A percentile compares a stretch with the other conserved stretches of the same genome.
Evolutionary conservation across 305 asterid genomes (phyloP).

Genomic region (Galium porrigens): DNA sequence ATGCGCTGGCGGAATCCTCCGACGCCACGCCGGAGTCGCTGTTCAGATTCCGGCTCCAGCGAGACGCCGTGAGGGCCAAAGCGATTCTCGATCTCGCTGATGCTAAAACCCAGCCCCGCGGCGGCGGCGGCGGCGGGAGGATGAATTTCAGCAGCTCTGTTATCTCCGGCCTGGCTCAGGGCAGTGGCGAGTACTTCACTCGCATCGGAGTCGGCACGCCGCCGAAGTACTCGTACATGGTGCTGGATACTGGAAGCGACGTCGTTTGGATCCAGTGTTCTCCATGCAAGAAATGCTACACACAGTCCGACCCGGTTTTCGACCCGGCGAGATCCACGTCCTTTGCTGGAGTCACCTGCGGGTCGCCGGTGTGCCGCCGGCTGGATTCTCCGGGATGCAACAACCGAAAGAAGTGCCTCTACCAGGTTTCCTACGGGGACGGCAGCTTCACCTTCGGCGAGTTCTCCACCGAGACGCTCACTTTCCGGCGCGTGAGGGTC

Average conservation of each 20-base stretch:
- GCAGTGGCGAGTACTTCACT: slow-evolving; percentile 41
- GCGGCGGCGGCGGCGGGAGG: background rate
- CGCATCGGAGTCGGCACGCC: slow-evolving; percentile 34
- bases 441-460: slow-evolving; percentile 35
- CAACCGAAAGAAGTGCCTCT: slow-evolving; percentile 26
- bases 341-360: slow-evolving; percentile 20
- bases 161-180: slow-evolving; percentile 29
- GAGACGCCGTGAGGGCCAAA: slow-evolving; percentile 25
- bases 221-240: slow-evolving; percentile 26
- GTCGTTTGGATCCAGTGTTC: slow-evolving; percentile 38
- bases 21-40: slow-evolving; percentile 21
- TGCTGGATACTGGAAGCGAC: slow-evolving; percentile 35
- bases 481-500: slow-evolving; percentile 25
- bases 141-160: slow-evolving; percentile 28
- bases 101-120: background rate
- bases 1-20: slow-evolving; percentile 16
- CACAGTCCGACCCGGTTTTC: slow-evolving; percentile 34
- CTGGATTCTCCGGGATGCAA: slow-evolving; percentile 32
- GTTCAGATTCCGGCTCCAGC: slow-evolving; percentile 23
- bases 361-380: slow-evolving; percentile 27
- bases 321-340: slow-evolving; percentile 24
- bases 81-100: slow-evolving; percentile 15
- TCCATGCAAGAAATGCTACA: slow-evolving; percentile 32
- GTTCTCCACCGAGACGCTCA: slow-evolving; percentile 32
- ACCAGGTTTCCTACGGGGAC: slow-evolving; percentile 36